These are phyloP conservation scores for Saturnispora zaruensis DNA, from an alignment of 805 yeast genomes.

Conservation along the genomic window DNA sequence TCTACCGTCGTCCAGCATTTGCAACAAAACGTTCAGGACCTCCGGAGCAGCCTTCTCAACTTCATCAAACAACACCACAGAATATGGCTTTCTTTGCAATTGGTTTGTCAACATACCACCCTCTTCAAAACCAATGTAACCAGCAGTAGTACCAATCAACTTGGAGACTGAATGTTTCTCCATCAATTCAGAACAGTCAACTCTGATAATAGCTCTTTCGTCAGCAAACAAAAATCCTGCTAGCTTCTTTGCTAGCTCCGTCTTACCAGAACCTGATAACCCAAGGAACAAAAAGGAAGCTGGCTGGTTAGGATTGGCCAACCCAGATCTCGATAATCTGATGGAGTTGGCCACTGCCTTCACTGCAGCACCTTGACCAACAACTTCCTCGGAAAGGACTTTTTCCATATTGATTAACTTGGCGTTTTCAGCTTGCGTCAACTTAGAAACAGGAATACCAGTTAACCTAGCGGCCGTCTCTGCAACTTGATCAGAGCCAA, in stretches of 20 bases:
- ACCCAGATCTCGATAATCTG: conserved; percentile 85
- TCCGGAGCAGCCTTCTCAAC: conserved; percentile 99
- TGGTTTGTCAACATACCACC: conserved; percentile 96
- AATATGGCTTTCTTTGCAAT: conserved; percentile 82
- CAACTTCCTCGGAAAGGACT: conserved; percentile 72
- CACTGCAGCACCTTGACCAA: conserved; percentile 94
- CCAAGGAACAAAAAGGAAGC: conserved; percentile 93
- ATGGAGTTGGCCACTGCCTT: conserved; percentile 95
- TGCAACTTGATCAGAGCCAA: conserved; percentile 68
- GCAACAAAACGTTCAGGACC: conserved; percentile 84
- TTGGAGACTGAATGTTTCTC: conserved; percentile 96
- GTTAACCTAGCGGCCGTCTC: conserved; percentile 95
- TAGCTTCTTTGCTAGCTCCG: conserved; percentile 92
- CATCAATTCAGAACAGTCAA: conserved; percentile 92
- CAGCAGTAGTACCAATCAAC: conserved; percentile 94
- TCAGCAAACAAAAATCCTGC: conserved; percentile 96
- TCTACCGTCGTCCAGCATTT: conserved; percentile 93
- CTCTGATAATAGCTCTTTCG: conserved; percentile 93
- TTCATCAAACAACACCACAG: conserved; percentile 94
- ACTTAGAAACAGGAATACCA: conserved; percentile 91
- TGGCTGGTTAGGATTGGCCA: conserved; percentile 94
- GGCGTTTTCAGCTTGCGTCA: conserved; percentile 90
- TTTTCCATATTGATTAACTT: conserved; percentile 93
- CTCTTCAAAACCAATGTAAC: conserved; percentile 93
- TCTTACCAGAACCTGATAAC: conserved; percentile 95